Evolutionary conservation across 2,329 filamentous ascomycete genomes (phyloP), one percentile per base, ranked within the genome.

Genomic region (Bertia moriformis): DNA sequence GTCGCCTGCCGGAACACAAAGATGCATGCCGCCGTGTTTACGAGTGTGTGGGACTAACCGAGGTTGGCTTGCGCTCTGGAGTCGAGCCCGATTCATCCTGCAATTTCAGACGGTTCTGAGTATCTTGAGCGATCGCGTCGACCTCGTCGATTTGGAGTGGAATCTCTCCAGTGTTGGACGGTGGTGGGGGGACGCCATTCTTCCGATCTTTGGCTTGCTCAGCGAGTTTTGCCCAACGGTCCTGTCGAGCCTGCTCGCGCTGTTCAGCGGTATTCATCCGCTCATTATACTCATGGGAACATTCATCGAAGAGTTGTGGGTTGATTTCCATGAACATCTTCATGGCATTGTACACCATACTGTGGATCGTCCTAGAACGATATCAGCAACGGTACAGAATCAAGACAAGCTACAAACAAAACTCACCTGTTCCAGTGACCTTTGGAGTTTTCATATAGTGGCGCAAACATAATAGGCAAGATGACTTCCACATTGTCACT

Each of bases 281-380:
- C 58, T 96, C 89, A 4, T 88, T 93, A 61, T 98, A 98, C 46
- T 96, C 88, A 54, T 95, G 89, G 24, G 91, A 95, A 62, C 91
- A 98, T 55, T 98, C 91, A 50, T 98, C 91, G 51, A 98, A 98
- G 17, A 98, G 73, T 58, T 95, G 88, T 7, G 91, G 91, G 58
- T 96, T 96, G 53, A 98, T 95, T 59, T 98, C 91, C 91, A 98
- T 98, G 61, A 98, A 98, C 27, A 98, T 73, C 59, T 98, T 98
- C 91, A 98, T 96, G 41, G 91, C 91, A 53, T 96, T 98, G 60
- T 96, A 96, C 10, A 98, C 91, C 89, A 98, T 96, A 56, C 91
- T 91, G 55, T 98, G 91, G 48, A 98, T 98, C 4, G 91, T 98
- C 52, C 91, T 96, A 46, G 2, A 4, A 17, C 12, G 38, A 7